phyloP scores from a whole-genome alignment of 1,284 basidiomycete species.

The Sanguinoderma infundibulare region DNA sequence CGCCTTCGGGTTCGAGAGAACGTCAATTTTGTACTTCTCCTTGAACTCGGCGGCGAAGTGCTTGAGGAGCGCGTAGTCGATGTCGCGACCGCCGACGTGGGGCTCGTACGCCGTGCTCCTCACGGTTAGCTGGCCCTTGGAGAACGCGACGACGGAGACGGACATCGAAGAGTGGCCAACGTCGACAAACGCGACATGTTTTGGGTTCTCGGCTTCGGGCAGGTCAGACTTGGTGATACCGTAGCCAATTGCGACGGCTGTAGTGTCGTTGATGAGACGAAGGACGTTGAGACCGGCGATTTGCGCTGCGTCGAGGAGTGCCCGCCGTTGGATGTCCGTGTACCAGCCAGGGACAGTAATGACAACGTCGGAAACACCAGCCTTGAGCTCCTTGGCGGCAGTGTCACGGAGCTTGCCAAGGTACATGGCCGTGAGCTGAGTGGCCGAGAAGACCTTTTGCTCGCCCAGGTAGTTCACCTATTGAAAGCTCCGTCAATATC shows the following conservation, averaged over 20 bases:
- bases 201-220: conserved; percentile 79
- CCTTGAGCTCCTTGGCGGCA: conserved; percentile 83
- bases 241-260: conserved; percentile 91
- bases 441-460: conserved; percentile 75
- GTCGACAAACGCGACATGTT: conserved; percentile 90
- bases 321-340: conserved; percentile 89
- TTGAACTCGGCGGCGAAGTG: conserved; percentile 93
- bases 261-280: conserved; percentile 94
- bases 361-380: conserved; percentile 85
- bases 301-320: conserved; percentile 84
- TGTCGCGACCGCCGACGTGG: conserved; percentile 91
- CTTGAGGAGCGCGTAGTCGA: conserved; percentile 86
- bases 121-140: conserved; percentile 88
- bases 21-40: conserved; percentile 94
- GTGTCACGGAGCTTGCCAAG: conserved; percentile 89
- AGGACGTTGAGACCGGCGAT: conserved; percentile 90
- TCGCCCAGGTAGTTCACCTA: conserved; percentile 91
- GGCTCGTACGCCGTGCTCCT: conserved; percentile 88
- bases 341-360: conserved; percentile 96
- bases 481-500: neutral
- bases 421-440: conserved; percentile 88
- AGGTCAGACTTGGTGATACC: conserved; percentile 97
- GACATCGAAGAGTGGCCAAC: conserved; percentile 91
- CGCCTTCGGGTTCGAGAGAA: conserved; percentile 88
- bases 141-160: conserved; percentile 86